Percentiles rank a stretch among this genome's conserved stretches.
phyloP scores from a whole-genome alignment of 2,329 filamentous ascomycete genomes.

The Cryphonectria parasitica region DNA sequence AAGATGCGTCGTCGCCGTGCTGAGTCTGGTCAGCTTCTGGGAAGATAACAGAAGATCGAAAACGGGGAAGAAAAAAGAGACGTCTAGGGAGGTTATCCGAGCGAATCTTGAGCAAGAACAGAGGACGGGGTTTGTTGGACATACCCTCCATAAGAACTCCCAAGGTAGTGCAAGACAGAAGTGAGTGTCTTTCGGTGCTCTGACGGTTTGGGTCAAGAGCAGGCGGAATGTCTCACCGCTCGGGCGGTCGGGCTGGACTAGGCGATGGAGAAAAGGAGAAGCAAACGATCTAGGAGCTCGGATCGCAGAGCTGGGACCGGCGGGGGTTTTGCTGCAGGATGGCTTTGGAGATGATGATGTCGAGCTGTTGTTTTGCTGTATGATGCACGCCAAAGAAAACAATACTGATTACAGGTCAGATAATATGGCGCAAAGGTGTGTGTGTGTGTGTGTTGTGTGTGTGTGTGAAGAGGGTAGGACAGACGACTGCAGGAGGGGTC shows the following conservation, averaged over 20 bases:
- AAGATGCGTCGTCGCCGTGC: neutral
- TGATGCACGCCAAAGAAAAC: neutral
- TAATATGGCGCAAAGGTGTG: neutral
- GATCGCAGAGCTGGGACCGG: neutral
- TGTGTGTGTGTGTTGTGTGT: neutral
- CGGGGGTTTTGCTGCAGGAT: neutral
- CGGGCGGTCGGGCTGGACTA: neutral
- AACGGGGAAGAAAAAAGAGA: neutral
- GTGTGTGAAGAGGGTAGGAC: neutral
- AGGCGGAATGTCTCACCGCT: neutral
- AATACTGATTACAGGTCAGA: neutral
- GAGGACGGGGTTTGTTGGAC: neutral
- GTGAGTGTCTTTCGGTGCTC: neutral
- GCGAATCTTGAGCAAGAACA: neutral
- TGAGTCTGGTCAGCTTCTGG: neutral
- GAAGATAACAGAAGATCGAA: neutral
- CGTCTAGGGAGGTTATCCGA: neutral
- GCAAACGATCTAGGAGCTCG: neutral
- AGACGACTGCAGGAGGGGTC: neutral
- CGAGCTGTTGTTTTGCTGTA: neutral
- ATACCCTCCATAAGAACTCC: neutral
- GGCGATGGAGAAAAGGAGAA: neutral
- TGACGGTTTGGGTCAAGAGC: neutral
- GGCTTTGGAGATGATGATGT: neutral
- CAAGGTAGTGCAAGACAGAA: neutral